Evolutionary conservation across 1,139 yeast genomes (phyloP), one percentile per base, ranked within the genome.

Genomic region (Geotrichum restrictum): DNA sequence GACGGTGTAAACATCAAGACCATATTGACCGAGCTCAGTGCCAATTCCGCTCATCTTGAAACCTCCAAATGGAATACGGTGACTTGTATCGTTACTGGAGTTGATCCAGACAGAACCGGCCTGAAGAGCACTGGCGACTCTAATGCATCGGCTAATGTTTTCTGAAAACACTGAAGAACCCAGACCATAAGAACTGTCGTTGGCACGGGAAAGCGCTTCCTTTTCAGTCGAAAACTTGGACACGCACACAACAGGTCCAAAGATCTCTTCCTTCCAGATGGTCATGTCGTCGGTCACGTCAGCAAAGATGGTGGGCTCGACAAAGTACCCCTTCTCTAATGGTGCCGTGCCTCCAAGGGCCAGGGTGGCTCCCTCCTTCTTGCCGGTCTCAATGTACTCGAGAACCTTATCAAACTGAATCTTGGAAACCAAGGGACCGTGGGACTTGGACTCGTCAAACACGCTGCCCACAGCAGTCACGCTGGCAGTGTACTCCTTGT

Each of bases 31-130:
- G 61, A 88, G 76, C 72, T 88, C 96, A 68, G 95, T 80, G 54
- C 96, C 96, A 59, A 86, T 77, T 61, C 96, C 96, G 63, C 88
- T 80, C 82, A 81, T 76, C 74, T 88, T 88, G 65, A 76, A 78
- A 43, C 87, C 87, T 61, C 96, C 96, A 66, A 88, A 88, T 57
- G 96, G 96, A 59, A 86, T 76, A 61, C 81, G 82, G 55, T 75
- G 70, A 63, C 84, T 91, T 51, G 87, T 82, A 67, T 86, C 93
- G 66, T 88, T 88, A 51, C 91, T 82, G 10, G 91, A 81, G 75
- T 87, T 87, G 66, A 85, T 77, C 86, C 91, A 88, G 57, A 86
- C 79, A 61, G 88, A 84, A 65, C 95, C 95, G 32, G 94, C 82
- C 62, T 80, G 80, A 55, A 86, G 67, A 61, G 76, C 75, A 62